phyloP scores from a whole-genome alignment of 768 basidiomycete genomes.

The Serendipita sp. region DNA sequence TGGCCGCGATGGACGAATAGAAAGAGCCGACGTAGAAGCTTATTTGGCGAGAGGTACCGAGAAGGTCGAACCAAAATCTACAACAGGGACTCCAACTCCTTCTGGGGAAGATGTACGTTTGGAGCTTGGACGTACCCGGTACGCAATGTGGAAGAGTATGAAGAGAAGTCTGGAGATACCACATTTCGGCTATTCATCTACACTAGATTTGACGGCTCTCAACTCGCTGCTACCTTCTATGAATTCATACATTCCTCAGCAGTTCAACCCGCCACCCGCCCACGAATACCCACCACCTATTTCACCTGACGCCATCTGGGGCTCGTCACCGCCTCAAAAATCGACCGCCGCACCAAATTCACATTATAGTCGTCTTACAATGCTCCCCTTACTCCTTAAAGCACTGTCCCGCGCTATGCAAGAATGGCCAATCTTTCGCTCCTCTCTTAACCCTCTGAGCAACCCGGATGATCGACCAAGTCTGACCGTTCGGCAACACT shows the following conservation, averaged over 20 bases:
- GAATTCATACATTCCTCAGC: slow-evolving; percentile 50
- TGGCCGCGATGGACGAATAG: slow-evolving; percentile 58
- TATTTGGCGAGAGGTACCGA: slow-evolving; percentile 25
- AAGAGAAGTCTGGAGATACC: slow-evolving; percentile 75
- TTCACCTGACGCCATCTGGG: slow-evolving; percentile 17
- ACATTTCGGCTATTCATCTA: slow-evolving; percentile 72
- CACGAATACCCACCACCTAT: slow-evolving; percentile 21
- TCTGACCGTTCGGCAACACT: slow-evolving; percentile 50
- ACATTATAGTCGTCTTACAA: slow-evolving; percentile 52
- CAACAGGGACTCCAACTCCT: slow-evolving; percentile 4
- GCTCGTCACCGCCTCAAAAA: slow-evolving; percentile 3
- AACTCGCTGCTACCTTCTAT: slow-evolving; percentile 44
- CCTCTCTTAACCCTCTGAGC: slow-evolving; percentile 37
- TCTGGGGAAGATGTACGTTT: slow-evolving; percentile 36
- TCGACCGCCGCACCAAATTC: slow-evolving; percentile 20
- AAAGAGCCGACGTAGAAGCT: slow-evolving; percentile 54
- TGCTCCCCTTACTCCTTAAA: slow-evolving; percentile 72
- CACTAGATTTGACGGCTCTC: slow-evolving; percentile 55
- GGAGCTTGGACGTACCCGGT: slow-evolving; percentile 58
- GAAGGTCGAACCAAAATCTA: slow-evolving; percentile 4
- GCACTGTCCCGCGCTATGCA: slow-evolving; percentile 63
- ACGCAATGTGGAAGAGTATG: slow-evolving; percentile 87
- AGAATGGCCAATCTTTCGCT: slow-evolving; percentile 71
- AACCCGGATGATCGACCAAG: slow-evolving; percentile 32
- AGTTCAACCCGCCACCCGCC: slow-evolving; percentile 28